Evolutionary conservation across 345 rosid genomes (phyloP).

Genomic region (Conringia planisiliqua): DNA sequence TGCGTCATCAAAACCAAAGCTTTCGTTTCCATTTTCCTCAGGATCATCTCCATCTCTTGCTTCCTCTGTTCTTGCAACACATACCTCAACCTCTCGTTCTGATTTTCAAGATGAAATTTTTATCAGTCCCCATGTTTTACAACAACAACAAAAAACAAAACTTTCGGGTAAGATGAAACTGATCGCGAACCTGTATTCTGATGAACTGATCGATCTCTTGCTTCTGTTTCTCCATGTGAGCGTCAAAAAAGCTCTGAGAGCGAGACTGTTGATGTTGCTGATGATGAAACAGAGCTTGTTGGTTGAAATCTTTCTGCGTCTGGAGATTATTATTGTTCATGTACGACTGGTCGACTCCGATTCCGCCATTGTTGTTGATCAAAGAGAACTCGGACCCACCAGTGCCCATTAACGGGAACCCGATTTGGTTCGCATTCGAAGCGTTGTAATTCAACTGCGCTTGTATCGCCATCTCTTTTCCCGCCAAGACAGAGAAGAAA

Average conservation of each 20-base stretch:
- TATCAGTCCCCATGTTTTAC: not conserved
- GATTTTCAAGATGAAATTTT: not conserved
- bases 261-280: constrained; percentile 1
- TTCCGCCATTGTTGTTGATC: constrained; percentile 46
- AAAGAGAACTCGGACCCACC: constrained; percentile 35
- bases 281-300: constrained; percentile 33
- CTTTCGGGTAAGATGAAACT: not conserved
- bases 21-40: constrained; percentile 42
- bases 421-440: constrained; percentile 23
- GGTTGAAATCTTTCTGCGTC: constrained; percentile 34
- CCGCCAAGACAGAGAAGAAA: not conserved
- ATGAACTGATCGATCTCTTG: constrained; percentile 61
- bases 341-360: constrained; percentile 25
- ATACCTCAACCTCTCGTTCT: constrained; percentile 55
- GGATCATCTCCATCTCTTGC: constrained; percentile 39
- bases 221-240: constrained; percentile 46
- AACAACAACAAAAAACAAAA: not conserved
- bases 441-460: constrained; percentile 52
- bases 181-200: constrained; percentile 56
- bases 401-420: constrained; percentile 37
- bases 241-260: constrained; percentile 23
- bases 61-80: constrained; percentile 57
- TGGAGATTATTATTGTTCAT: constrained; percentile 12
- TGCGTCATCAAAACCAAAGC: constrained; percentile 41
- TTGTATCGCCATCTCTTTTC: constrained; percentile 58